Evolutionary conservation across 2,329 filamentous ascomycete species (phyloP), one percentile per base, ranked within the genome.

Genomic region (Sclerotinia sclerotiorum): DNA sequence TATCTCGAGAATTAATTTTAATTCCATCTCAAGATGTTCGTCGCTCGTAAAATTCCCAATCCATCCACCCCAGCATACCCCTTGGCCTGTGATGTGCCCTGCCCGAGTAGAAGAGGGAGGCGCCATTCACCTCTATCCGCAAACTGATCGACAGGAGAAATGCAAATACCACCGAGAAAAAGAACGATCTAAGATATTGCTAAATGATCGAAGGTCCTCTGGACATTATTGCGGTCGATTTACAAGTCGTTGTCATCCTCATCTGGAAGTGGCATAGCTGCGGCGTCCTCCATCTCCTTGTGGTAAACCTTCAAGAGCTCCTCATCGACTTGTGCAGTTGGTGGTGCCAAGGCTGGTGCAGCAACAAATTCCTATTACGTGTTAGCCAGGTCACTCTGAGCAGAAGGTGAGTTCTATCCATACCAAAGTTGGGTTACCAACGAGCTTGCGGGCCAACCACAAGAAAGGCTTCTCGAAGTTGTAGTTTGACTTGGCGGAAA

Each of bases 391-490:
- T 57, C 51, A 39, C 67, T 52, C 32, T 19, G 42, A 67, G 57
- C 71, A 61, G 62, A 73, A 72, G 72, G 21, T 15, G 8, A 48
- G 15, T 70, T 52, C 24, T 21, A 19, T 67, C 83, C 90, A 76
- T 84, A 95, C 92, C 81, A 97, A 83, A 79, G 84, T 82, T 78
- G 92, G 86, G 87, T 98, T 98, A 82, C 94, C 95, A 77, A 97
- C 94, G 69, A 99, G 90, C 90, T 99, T 99, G 82, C 95, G 90
- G 76, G 94, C 94, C 78, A 99, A 90, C 95, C 95, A 98, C 78
- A 98, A 90, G 92, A 99, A 98, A 73, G 94, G 94, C 89, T 98
- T 99, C 90, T 98, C 94, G 83, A 98, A 98, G 90, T 98, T 98
- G 86, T 99, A 98, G 88, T 98, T 98, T 80, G 94, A 97, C 87